These are phyloP conservation scores for Aspergillus caelatus DNA, from an alignment of 2,329 filamentous ascomycete genomes.

Conservation along the genomic window DNA sequence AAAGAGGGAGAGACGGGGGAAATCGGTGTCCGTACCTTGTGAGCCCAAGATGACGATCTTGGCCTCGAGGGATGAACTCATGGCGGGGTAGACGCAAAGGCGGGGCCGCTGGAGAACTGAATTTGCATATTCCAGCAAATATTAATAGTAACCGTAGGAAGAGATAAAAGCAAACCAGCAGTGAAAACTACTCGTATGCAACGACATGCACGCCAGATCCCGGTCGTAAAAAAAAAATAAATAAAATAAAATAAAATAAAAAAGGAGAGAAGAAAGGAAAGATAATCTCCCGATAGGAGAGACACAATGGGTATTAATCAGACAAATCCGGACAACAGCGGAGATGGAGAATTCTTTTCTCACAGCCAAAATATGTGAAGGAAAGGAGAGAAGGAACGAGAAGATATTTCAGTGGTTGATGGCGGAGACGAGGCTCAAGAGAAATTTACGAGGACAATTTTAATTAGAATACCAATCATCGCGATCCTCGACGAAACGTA, in stretches of 20 bases:
- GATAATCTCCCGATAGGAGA: background rate
- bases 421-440: conserved; percentile 4
- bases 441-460: background rate
- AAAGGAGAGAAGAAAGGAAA: background rate
- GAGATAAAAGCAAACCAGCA: background rate
- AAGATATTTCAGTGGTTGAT: background rate
- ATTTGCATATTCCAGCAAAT: conserved; percentile 34
- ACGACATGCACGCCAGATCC: conserved; percentile 1
- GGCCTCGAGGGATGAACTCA: conserved; percentile 54
- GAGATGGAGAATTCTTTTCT: background rate
- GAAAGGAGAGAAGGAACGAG: background rate
- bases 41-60: conserved; percentile 57
- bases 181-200: background rate
- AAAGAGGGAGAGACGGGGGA: background rate
- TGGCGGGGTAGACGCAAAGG: conserved; percentile 37
- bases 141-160: conserved; percentile 1
- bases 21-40: conserved; percentile 42
- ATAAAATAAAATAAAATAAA: background rate
- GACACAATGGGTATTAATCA: too few relatives aligned
- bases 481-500: background rate
- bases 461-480: conserved; percentile 1
- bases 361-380: background rate
- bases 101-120: conserved; percentile 26
- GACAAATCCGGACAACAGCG: background rate
- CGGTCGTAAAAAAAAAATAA: background rate